Conservation (phyloP, 192 early-diverging fungal species). For the Coemansia sp. region DNA sequence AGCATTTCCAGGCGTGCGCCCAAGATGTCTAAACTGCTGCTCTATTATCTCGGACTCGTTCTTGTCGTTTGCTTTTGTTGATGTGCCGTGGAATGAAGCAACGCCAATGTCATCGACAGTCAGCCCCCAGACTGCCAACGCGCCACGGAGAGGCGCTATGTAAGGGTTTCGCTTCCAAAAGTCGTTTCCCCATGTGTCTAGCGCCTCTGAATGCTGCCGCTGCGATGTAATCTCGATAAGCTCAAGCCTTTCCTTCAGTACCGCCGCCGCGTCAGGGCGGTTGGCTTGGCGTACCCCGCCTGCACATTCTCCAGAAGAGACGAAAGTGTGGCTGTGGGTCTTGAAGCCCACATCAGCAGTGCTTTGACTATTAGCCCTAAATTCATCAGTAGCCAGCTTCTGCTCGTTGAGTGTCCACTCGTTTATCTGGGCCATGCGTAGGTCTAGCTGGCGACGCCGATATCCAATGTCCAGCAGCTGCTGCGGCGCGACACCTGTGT, state of each 20-base stretch:
- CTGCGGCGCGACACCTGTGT: constrained; percentile 50
- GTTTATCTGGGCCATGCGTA: constrained; percentile 18
- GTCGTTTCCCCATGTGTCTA: constrained; percentile 76
- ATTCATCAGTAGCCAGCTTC: neutral
- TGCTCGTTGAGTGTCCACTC: constrained; percentile 16
- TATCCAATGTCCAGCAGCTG: constrained; percentile 82
- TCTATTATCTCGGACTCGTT: constrained; percentile 92
- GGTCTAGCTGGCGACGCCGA: constrained; percentile 74
- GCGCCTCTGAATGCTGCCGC: constrained; percentile 72
- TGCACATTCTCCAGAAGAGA: neutral
- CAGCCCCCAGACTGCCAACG: constrained; percentile 82
- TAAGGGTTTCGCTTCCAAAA: constrained; percentile 78
- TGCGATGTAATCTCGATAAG: constrained; percentile 61
- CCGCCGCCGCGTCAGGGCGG: neutral
- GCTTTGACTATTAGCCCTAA: neutral
- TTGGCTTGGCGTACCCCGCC: neutral
- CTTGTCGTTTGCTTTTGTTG: constrained; percentile 95
- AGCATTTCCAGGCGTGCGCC: constrained; percentile 82
- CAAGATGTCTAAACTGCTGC: constrained; percentile 84
- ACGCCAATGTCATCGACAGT: constrained; percentile 91
- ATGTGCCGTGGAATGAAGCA: constrained; percentile 95
- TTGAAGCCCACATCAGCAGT: neutral
- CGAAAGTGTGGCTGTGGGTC: neutral
- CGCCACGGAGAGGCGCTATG: constrained; percentile 86
- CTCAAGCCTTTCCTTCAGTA: constrained; percentile 26